Evolutionary conservation across 495 filamentous ascomycete genomes (phyloP), one percentile per base, ranked within the genome.

Genomic region (Hypoxylon cercidicola): DNA sequence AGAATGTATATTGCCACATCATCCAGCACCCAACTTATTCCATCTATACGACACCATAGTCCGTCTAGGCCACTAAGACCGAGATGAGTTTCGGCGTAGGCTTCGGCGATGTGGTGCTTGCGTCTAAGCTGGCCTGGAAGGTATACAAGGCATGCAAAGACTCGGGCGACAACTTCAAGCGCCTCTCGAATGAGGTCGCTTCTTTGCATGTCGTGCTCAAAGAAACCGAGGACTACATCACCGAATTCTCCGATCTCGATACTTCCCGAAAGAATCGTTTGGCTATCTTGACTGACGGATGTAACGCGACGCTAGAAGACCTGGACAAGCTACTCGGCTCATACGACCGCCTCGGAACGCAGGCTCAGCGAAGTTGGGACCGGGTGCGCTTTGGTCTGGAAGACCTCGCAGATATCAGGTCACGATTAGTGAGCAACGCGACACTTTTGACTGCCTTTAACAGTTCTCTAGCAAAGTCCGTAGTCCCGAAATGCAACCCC

Each of bases 281-380:
- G 3, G 58, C 43, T 11, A 68, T 68, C 1, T 43, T 78, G 7
- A 51, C 53, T 10, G 62, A 72, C 28, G 73, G 70, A 20, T 77
- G 72, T 50, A 48, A 69, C 5, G 32, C 51, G 9, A 64, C 75
- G 1, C 70, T 79, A 10, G 40, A 57, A 11, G 72, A 79, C 19
- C 52, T 78, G 37, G 60, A 75, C 10, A 47, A 39, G 19, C 44
- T 77, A n/a, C 52, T 77, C 6, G 44, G 64, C n/a, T 67, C 57
- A 9, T 77, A 76, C 39, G 66, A 75, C 16, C 73, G 64, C 28
- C 63, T 76, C 12, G 77, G 76, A 21, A 76, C 75, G 7, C 68
- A 77, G 34, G 59, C 64, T 20, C 71, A 77, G 68, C 52, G 73
- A 19, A 73, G 69, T 20, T 80, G 74, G 75, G 77, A 78, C 64